These are phyloP conservation scores for Fusarium palustre DNA, from an alignment of 2,329 filamentous ascomycete genomes.

Conservation along the genomic window DNA sequence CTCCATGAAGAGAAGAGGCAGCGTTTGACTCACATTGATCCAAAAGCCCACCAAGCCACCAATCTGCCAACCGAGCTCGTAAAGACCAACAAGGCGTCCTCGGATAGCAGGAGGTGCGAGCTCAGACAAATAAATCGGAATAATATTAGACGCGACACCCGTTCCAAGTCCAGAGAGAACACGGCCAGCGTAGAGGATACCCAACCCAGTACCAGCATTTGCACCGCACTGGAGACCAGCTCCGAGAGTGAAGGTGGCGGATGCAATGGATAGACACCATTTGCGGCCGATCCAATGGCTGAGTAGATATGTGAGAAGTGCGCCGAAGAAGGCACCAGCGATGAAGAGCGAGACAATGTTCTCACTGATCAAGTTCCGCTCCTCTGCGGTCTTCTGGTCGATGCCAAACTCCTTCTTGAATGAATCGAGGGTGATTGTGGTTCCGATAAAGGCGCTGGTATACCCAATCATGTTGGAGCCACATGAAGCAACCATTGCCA, in stretches of 20 bases:
- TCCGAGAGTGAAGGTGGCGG: conserved; percentile 54
- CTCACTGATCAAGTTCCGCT: conserved; percentile 53
- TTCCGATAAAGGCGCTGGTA: conserved; percentile 72
- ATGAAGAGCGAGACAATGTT: conserved; percentile 70
- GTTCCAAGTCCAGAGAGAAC: conserved; percentile 18
- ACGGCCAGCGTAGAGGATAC: conserved; percentile 18
- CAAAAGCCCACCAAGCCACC: conserved; percentile 18
- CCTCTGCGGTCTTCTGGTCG: conserved; percentile 52
- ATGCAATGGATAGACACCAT: conserved; percentile 54
- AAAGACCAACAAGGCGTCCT: conserved; percentile 55
- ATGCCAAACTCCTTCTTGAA: conserved; percentile 72
- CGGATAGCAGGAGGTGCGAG: conserved; percentile 64
- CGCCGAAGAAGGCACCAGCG: conserved; percentile 77
- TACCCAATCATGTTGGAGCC: conserved; percentile 58
- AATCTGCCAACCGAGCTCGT: conserved; percentile 28
- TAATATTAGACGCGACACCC: conserved; percentile 45
- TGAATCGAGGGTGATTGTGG: conserved; percentile 70
- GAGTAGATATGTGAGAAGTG: conserved; percentile 65
- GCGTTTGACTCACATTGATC: conserved; percentile 6
- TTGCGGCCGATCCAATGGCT: conserved; percentile 41
- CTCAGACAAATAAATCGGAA: conserved; percentile 61
- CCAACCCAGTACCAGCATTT: conserved; percentile 53
- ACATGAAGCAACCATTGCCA: conserved; percentile 53
- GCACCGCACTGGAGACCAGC: conserved; percentile 67
- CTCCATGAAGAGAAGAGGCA: rapidly evolving